A percentile compares a stretch with the other conserved stretches of the same genome.
phyloP scores from a whole-genome alignment of 2,329 filamentous ascomycete genomes.

The Fusarium napiforme region DNA sequence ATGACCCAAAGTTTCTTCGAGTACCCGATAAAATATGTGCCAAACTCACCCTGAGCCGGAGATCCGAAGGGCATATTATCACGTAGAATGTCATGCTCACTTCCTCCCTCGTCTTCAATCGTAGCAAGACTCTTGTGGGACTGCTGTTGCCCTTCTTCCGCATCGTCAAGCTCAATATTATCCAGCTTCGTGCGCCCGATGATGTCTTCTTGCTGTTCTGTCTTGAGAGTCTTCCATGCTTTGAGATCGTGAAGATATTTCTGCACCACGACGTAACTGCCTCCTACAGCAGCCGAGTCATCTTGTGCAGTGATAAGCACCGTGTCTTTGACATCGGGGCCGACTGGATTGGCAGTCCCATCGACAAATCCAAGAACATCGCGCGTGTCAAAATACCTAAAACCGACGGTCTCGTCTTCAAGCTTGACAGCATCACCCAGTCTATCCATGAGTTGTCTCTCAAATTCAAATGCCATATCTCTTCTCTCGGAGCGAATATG shows the following conservation, averaged over 20 bases:
- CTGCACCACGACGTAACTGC: constrained; percentile 69
- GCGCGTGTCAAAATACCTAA: constrained; percentile 69
- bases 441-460: constrained; percentile 62
- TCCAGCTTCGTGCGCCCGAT: constrained; percentile 68
- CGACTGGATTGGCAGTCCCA: constrained; percentile 68
- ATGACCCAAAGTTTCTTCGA: constrained; percentile 64
- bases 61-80: constrained; percentile 72
- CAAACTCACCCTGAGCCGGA: constrained; percentile 61
- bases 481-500: constrained; percentile 68
- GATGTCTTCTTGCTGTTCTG: constrained; percentile 65
- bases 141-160: constrained; percentile 57
- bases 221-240: constrained; percentile 57
- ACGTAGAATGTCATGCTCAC: constrained; percentile 64
- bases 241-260: constrained; percentile 67
- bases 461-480: constrained; percentile 69
- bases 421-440: constrained; percentile 60
- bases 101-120: constrained; percentile 61
- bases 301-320: constrained; percentile 58
- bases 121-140: constrained; percentile 67
- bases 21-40: constrained; percentile 70
- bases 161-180: constrained; percentile 67
- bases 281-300: constrained; percentile 53
- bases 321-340: constrained; percentile 54
- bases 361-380: constrained; percentile 70
- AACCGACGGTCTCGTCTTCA: constrained; percentile 65